Evolutionary conservation across 441 rosid species (phyloP), one percentile per base, ranked within the genome.

Genomic region (Brassica balearica): DNA sequence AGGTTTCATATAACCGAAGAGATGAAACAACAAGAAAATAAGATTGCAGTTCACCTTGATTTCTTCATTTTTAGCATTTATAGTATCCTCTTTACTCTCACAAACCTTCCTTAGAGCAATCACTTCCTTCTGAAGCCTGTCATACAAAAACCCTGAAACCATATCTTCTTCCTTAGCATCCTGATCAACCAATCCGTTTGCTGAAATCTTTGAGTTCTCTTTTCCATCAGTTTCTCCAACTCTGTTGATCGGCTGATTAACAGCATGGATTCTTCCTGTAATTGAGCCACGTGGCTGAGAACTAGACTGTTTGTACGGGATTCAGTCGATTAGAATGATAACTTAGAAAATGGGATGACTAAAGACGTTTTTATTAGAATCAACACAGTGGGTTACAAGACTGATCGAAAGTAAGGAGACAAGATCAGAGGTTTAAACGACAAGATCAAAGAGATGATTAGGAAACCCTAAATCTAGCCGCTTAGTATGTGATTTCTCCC

Each of bases 61-160:
- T 85, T 96, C 91, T 71, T 89, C 85, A 56, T 93, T 91, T 79
- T 93, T 96, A 5, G 86, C 76, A 80, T 65, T 84, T 84, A 96
- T 84, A 51, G 59, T 72, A 73, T 69, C 71, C 11, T 91, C 96
- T 83, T 90, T 93, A 72, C 81, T 82, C 82, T 91, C 93, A 27
- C 90, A 88, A n/a, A 65, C 71, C 82, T 83, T 96, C 83, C 93
- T 88, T 74, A 96, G 83, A 74, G 68, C 73, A 69, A 92, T 78
- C 2, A 92, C 91, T 85, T 91, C 98, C 70, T 89, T 96, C 65
- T 96, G 99, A 81, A 93, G 86, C 67, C 87, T 92, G 56, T 96
- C 99, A 68, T 91, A 95, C 65, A 95, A 74, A 76, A 93, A 87
- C 36, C 98, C 99, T 8, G 99, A 96, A 77, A 96, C 94, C 68